These are phyloP conservation scores for Symbiodinium natans DNA, from an alignment of 73 alveolate genomes.

Conservation along the genomic window DNA sequence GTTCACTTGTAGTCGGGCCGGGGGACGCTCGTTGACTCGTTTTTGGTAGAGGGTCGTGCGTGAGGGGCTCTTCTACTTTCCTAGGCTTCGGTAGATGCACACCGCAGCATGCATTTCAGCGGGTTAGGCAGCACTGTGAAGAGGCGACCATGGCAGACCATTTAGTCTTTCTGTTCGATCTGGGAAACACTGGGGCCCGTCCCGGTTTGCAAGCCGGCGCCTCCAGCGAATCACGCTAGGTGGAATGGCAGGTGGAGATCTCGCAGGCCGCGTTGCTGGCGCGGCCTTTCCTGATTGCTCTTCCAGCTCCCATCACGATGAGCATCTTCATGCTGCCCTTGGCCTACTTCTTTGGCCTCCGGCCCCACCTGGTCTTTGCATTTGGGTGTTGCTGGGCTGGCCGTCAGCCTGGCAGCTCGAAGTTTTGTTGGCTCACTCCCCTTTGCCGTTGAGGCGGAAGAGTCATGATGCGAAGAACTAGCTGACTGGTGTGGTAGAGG, in stretches of 20 bases:
- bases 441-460: conserved; percentile 55
- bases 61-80: no score
- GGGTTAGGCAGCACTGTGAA: no score
- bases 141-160: no score
- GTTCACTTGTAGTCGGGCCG: no score
- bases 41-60: no score
- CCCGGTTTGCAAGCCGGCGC: no score
- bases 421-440: conserved; percentile 24
- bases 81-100: no score
- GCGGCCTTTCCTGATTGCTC: conserved; percentile 54
- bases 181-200: no score
- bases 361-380: conserved; percentile 43
- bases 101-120: no score
- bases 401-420: conserved; percentile 43
- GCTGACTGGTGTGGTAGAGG: conserved; percentile 44
- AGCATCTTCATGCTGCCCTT: conserved; percentile 25
- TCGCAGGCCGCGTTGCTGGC: conserved; percentile 16
- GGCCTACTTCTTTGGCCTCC: conserved; percentile 41
- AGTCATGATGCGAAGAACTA: conserved; percentile 22
- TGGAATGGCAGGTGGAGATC: not conserved
- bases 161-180: not conserved
- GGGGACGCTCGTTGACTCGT: no score
- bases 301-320: conserved; percentile 25
- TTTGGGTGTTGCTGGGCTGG: conserved; percentile 62
- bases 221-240: no score